These are phyloP conservation scores for Arthrobotrys sphaeroides DNA, from an alignment of 2,329 filamentous ascomycete genomes.

Conservation along the genomic window DNA sequence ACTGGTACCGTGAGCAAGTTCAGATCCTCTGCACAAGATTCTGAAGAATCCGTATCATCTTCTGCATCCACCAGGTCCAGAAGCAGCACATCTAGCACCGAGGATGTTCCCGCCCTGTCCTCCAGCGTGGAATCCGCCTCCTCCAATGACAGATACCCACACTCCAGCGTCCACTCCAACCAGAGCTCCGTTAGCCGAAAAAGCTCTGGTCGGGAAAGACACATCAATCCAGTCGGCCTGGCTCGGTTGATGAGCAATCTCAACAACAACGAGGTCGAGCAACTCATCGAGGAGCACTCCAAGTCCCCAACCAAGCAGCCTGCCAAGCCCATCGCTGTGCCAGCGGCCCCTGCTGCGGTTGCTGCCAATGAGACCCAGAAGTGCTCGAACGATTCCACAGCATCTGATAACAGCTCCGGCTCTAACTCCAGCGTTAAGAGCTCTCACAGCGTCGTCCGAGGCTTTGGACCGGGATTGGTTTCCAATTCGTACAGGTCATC, in stretches of 20 bases:
- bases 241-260: slow-evolving; percentile 75
- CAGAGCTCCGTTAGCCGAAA: slow-evolving; percentile 69
- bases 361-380: slow-evolving; percentile 18
- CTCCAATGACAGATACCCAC: slow-evolving; percentile 68
- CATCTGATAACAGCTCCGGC: slow-evolving; percentile 43
- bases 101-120: slow-evolving; percentile 76
- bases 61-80: slow-evolving; percentile 52
- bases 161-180: slow-evolving; percentile 68
- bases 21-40: slow-evolving; percentile 24
- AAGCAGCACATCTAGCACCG: slow-evolving; percentile 63
- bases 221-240: slow-evolving; percentile 90
- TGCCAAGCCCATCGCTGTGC: slow-evolving; percentile 61
- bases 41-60: slow-evolving; percentile 6
- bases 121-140: slow-evolving; percentile 78
- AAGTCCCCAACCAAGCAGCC: slow-evolving; percentile 48
- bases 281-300: slow-evolving; percentile 49
- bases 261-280: slow-evolving; percentile 52
- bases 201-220: slow-evolving; percentile 72
- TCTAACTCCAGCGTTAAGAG: slow-evolving; percentile 62
- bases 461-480: slow-evolving; percentile 81
- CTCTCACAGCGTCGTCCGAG: slow-evolving; percentile 78
- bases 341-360: slow-evolving; percentile 33
- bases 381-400: slow-evolving; percentile 41
- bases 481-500: slow-evolving; percentile 74
- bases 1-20: slow-evolving; percentile 50